A percentile compares a stretch with the other conserved stretches of the same genome.
Evolutionary conservation across 345 rosid species (phyloP).

Genomic region (Eucalyptus marginata): DNA sequence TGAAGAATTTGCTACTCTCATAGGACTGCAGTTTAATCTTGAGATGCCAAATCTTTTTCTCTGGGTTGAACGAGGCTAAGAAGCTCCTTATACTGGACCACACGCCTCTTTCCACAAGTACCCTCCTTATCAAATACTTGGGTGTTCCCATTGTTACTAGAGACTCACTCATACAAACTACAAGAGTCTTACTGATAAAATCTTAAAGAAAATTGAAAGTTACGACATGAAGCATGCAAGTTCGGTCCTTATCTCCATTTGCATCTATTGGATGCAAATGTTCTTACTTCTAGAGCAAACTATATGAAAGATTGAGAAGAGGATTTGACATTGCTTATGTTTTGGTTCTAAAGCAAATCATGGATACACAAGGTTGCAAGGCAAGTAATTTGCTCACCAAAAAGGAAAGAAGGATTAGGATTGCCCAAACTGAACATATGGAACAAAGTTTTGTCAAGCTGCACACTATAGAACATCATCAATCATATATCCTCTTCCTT

Average conservation of each 20-base stretch:
- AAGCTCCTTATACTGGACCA: not conserved
- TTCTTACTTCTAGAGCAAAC: not conserved
- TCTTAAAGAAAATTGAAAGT: not conserved
- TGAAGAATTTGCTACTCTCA: not conserved
- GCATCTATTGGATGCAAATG: not conserved
- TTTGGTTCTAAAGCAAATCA: not conserved
- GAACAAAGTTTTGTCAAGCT: not conserved
- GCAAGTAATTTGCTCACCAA: not conserved
- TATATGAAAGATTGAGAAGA: not conserved
- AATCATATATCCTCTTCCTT: not conserved
- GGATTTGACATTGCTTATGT: not conserved
- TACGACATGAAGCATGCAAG: not conserved
- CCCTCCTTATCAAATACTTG: not conserved
- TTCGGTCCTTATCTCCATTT: not conserved
- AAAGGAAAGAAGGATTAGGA: not conserved
- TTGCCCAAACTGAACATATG: not conserved
- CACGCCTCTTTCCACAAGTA: not conserved
- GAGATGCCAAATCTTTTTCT: not conserved
- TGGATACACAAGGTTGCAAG: not conserved
- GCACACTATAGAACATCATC: not conserved
- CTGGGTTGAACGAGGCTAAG: not conserved
- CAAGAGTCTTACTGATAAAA: not conserved
- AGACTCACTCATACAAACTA: not conserved
- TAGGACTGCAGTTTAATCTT: not conserved
- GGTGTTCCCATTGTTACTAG: not conserved